Conservation (phyloP, 108 stramenopile species). For the Cylindrotheca fusiformis region DNA sequence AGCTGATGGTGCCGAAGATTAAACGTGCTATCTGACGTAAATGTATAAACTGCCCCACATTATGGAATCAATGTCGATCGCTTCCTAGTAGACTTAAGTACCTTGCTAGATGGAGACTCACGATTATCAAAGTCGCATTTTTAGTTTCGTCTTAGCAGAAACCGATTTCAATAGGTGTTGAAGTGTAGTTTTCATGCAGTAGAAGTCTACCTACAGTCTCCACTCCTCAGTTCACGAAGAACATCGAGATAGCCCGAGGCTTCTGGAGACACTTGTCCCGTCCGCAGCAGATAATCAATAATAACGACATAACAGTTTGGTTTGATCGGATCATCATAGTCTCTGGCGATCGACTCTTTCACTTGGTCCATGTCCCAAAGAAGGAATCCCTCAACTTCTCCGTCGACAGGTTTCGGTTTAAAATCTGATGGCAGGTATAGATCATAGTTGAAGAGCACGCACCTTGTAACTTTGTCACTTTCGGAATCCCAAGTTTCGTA, state of each 20-base stretch:
- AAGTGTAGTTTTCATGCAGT: too few relatives aligned
- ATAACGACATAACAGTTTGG: constrained; percentile 88
- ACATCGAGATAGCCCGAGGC: constrained; percentile 75
- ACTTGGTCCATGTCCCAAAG: constrained; percentile 63
- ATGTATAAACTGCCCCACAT: too few relatives aligned
- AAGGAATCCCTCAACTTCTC: constrained; percentile 89
- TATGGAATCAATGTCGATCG: too few relatives aligned
- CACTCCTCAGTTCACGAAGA: constrained; percentile 65
- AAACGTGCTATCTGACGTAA: too few relatives aligned
- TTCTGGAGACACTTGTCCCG: constrained; percentile 58
- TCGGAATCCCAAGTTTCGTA: constrained; percentile 50
- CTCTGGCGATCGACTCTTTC: constrained; percentile 47
- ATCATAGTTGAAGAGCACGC: constrained; percentile 82
- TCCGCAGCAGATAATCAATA: constrained; percentile 80
- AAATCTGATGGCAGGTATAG: constrained; percentile 71
- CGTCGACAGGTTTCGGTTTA: constrained; percentile 76
- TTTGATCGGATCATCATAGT: constrained; percentile 78
- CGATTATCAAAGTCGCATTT: too few relatives aligned
- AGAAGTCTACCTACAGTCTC: constrained; percentile 47
- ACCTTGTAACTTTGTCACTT: constrained; percentile 55
- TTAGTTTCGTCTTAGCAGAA: too few relatives aligned
- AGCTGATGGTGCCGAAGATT: constrained; percentile 60
- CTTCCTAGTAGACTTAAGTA: too few relatives aligned
- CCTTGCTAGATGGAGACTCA: too few relatives aligned
- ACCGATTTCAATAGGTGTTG: too few relatives aligned